These are phyloP conservation scores for Fusarium floridanum DNA, from an alignment of 2,329 filamentous ascomycete genomes.

Conservation along the genomic window DNA sequence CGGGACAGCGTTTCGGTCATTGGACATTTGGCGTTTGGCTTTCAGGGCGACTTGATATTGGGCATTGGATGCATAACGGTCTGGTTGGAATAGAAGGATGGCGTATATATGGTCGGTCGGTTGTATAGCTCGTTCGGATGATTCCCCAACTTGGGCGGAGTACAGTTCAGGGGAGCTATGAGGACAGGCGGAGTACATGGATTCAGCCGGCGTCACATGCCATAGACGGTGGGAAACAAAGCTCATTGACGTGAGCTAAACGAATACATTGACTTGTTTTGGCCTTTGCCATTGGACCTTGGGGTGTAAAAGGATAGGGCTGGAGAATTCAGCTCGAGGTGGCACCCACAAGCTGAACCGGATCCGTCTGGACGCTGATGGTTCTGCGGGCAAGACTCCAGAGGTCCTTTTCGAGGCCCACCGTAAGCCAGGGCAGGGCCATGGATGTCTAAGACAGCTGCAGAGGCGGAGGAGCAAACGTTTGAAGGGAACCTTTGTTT, in stretches of 20 bases:
- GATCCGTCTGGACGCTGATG: neutral
- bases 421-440: neutral
- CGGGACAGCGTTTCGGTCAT: conserved; percentile 2
- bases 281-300: neutral
- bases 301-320: neutral
- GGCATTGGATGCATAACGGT: conserved; percentile 17
- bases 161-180: conserved; percentile 3
- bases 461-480: conserved; percentile 1
- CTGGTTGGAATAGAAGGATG: conserved; percentile 33
- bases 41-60: neutral
- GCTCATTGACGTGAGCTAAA: neutral
- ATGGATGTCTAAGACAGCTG: neutral
- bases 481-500: neutral
- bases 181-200: conserved; percentile 15
- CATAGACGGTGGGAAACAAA: conserved; percentile 21
- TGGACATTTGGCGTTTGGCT: conserved; percentile 13
- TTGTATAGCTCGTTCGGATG: conserved; percentile 24
- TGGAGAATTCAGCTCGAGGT: neutral
- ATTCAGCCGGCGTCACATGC: conserved; percentile 20
- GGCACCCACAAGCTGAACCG: neutral
- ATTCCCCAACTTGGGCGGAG: conserved; percentile 8
- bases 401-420: neutral
- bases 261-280: neutral
- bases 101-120: conserved; percentile 34
- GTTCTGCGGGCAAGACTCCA: neutral